phyloP scores from a whole-genome alignment of 495 filamentous ascomycete genomes.

The Sordaria brevicollis region DNA sequence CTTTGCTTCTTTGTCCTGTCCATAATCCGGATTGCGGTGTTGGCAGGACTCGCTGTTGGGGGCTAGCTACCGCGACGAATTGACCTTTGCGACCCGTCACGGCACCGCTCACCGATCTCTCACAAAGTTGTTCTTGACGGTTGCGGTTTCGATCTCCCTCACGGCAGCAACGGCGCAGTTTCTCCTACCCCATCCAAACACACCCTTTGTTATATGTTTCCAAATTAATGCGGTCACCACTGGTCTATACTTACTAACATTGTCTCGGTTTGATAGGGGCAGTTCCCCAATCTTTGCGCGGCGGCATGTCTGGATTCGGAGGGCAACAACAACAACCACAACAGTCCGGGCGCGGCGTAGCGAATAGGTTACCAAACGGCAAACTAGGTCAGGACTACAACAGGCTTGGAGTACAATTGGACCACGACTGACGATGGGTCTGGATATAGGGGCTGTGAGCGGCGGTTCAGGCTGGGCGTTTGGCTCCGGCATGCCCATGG shows the following conservation, averaged over 20 bases:
- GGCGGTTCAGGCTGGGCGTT: constrained; percentile 68
- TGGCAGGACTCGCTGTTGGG: background rate
- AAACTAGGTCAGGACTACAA: constrained; percentile 52
- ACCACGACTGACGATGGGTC: constrained; percentile 22
- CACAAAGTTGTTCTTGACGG: background rate
- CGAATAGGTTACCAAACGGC: constrained; percentile 64
- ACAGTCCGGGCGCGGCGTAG: constrained; percentile 50
- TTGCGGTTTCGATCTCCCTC: background rate
- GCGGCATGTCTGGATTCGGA: constrained; percentile 60
- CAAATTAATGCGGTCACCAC: background rate
- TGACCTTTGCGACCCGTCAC: background rate
- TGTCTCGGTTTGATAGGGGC: constrained; percentile 36
- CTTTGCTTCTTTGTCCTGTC: background rate
- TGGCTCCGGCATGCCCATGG: constrained; percentile 55
- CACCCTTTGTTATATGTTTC: background rate
- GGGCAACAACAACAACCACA: constrained; percentile 51
- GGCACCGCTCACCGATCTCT: background rate
- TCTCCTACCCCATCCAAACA: background rate
- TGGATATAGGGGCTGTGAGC: constrained; percentile 34
- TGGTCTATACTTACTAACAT: constrained; percentile 9
- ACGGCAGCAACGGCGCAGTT: background rate
- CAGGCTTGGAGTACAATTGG: background rate
- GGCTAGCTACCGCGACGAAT: background rate
- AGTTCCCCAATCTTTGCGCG: constrained; percentile 57
- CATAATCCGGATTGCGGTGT: background rate